Conservation (phyloP, 306 rosid genomes). For the Lithocarpus polystachyus region DNA sequence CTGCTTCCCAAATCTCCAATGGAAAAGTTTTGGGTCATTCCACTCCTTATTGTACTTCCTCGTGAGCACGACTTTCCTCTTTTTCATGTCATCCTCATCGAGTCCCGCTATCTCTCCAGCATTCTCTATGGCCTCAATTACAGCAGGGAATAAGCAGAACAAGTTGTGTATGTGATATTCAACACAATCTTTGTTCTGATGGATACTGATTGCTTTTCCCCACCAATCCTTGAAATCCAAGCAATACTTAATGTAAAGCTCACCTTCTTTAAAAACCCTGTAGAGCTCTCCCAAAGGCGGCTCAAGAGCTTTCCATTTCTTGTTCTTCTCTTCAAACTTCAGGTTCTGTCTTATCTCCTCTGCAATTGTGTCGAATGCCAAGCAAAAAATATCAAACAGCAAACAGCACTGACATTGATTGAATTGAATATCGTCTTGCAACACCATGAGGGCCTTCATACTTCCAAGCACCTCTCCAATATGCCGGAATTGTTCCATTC, state of each 20-base stretch:
- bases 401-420: slow-evolving; percentile 66
- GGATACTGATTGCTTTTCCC: slow-evolving; percentile 60
- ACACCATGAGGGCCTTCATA: slow-evolving; percentile 74
- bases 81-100: slow-evolving; percentile 63
- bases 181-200: slow-evolving; percentile 61
- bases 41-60: slow-evolving; percentile 73
- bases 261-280: slow-evolving; percentile 78
- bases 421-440: slow-evolving; percentile 75
- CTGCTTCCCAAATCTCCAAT: slow-evolving; percentile 90
- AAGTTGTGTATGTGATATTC: slow-evolving; percentile 84
- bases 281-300: slow-evolving; percentile 66
- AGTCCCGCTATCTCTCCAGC: slow-evolving; percentile 73
- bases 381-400: slow-evolving; percentile 51
- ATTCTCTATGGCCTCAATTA: slow-evolving; percentile 74
- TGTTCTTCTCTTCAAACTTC: slow-evolving; percentile 63
- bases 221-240: slow-evolving; percentile 74
- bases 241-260: slow-evolving; percentile 64
- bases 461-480: slow-evolving; percentile 95
- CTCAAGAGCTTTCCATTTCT: slow-evolving; percentile 86
- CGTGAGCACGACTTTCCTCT: slow-evolving; percentile 51
- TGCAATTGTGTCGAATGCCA: slow-evolving; percentile 75
- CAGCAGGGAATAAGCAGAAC: slow-evolving; percentile 67
- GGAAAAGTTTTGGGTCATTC: slow-evolving; percentile 79
- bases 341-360: slow-evolving; percentile 72
- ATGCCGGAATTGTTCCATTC: slow-evolving; percentile 98